Conservation (phyloP, 352 stramenopile genomes). For the Pythium rhizo-oryzae region DNA sequence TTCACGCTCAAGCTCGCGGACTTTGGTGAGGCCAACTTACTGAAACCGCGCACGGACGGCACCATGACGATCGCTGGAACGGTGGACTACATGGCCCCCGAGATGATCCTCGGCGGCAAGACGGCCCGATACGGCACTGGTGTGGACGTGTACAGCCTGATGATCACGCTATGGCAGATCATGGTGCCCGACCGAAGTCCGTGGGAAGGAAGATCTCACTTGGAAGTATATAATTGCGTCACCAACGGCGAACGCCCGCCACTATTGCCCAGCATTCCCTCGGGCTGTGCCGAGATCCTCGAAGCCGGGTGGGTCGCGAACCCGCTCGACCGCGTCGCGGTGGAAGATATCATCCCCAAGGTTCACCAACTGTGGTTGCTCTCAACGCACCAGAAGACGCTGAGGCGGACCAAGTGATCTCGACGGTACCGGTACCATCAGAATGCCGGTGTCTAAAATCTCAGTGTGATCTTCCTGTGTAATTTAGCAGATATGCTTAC, state of each 20-base stretch:
- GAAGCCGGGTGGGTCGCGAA: slow-evolving; percentile 73
- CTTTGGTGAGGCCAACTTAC: slow-evolving; percentile 86
- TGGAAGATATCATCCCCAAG: slow-evolving; percentile 75
- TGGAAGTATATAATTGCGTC: slow-evolving; percentile 82
- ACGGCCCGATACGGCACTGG: slow-evolving; percentile 76
- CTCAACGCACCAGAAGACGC: slow-evolving; percentile 71
- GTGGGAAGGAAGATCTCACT: slow-evolving; percentile 72
- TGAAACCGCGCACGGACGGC: slow-evolving; percentile 69
- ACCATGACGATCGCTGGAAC: slow-evolving; percentile 88
- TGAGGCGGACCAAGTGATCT: slow-evolving; percentile 65
- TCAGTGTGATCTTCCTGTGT: no score
- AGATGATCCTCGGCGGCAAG: slow-evolving; percentile 87
- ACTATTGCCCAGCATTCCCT: slow-evolving; percentile 68
- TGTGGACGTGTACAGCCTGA: slow-evolving; percentile 85
- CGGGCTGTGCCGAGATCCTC: slow-evolving; percentile 73
- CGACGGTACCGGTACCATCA: no score
- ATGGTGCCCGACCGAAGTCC: slow-evolving; percentile 77
- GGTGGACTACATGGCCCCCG: slow-evolving; percentile 86
- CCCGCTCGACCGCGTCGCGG: slow-evolving; percentile 67
- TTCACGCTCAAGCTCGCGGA: slow-evolving; percentile 82
- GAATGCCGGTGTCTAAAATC: no score
- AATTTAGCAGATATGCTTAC: no score
- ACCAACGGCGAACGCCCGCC: slow-evolving; percentile 73
- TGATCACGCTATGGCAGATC: slow-evolving; percentile 90
- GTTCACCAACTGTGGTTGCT: slow-evolving; percentile 81